phyloP scores from a whole-genome alignment of 2,329 filamentous ascomycete genomes.

The Alternaria sp. region DNA sequence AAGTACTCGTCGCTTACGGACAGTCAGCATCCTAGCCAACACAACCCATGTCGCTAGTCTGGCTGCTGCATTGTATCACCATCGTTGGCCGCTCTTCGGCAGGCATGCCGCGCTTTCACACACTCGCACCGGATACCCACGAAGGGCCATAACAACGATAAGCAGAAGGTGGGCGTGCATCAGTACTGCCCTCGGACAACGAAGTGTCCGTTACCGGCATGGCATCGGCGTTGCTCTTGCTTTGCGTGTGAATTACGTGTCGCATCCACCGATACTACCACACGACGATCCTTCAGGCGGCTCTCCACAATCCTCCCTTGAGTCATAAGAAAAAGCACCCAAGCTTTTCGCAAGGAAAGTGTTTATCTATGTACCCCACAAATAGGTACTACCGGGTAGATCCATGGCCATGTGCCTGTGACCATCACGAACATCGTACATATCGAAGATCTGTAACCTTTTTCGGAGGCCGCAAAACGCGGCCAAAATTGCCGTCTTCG shows the following conservation, averaged over 20 bases:
- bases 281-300: not conserved
- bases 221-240: not conserved
- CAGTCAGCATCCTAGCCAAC: not conserved
- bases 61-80: not conserved
- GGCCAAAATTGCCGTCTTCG: not conserved
- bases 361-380: not conserved
- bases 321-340: not conserved
- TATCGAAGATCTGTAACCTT: not conserved
- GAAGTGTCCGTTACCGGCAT: not conserved
- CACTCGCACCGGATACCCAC: not conserved
- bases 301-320: conserved; percentile 1
- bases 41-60: not conserved
- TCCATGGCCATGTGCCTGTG: not conserved
- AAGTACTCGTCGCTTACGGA: not conserved
- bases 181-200: not conserved
- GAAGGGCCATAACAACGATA: not conserved
- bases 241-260: not conserved
- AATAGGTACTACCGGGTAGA: not conserved
- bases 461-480: not conserved
- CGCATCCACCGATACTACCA: not conserved
- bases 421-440: not conserved
- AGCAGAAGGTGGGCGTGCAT: not conserved
- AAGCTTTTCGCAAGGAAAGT: not conserved
- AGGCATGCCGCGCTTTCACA: not conserved
- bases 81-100: not conserved